These are phyloP conservation scores for Ophiostoma tasmaniense DNA, from an alignment of 2,329 filamentous ascomycete genomes.

Conservation along the genomic window DNA sequence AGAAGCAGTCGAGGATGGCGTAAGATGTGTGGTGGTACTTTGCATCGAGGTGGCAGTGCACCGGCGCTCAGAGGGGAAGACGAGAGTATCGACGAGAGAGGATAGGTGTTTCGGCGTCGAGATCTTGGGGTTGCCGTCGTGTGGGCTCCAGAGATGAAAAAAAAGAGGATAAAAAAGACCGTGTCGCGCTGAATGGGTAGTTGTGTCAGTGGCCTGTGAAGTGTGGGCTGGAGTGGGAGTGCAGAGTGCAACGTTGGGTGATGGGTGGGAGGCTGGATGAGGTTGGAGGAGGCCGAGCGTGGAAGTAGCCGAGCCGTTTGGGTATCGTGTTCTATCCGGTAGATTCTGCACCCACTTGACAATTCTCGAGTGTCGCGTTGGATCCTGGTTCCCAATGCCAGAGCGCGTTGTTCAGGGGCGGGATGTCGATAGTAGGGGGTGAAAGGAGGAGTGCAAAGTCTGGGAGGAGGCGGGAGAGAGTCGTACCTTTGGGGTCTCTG, in stretches of 20 bases:
- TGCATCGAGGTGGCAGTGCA: background rate
- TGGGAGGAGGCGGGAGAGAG: background rate
- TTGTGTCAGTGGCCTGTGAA: background rate
- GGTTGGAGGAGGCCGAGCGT: background rate
- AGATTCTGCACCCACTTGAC: background rate
- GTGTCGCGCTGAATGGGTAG: background rate
- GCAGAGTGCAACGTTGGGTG: background rate
- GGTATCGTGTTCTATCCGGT: background rate
- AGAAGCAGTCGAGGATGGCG: background rate
- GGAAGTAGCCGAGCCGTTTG: background rate
- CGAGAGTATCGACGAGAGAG: background rate
- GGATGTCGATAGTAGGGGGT: background rate
- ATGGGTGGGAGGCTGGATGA: background rate
- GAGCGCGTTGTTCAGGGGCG: conserved; percentile 12
- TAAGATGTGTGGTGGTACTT: background rate
- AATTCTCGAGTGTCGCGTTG: conserved; percentile 7
- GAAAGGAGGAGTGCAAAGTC: background rate
- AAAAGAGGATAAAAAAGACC: background rate
- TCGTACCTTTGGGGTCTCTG: background rate
- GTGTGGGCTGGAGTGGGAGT: background rate
- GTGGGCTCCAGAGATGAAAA: background rate
- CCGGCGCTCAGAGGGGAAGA: background rate
- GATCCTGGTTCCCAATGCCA: background rate
- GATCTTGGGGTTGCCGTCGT: background rate
- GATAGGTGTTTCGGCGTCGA: background rate